phyloP scores from a whole-genome alignment of 2,329 filamentous ascomycete species.

The Raffaelea albimanens region DNA sequence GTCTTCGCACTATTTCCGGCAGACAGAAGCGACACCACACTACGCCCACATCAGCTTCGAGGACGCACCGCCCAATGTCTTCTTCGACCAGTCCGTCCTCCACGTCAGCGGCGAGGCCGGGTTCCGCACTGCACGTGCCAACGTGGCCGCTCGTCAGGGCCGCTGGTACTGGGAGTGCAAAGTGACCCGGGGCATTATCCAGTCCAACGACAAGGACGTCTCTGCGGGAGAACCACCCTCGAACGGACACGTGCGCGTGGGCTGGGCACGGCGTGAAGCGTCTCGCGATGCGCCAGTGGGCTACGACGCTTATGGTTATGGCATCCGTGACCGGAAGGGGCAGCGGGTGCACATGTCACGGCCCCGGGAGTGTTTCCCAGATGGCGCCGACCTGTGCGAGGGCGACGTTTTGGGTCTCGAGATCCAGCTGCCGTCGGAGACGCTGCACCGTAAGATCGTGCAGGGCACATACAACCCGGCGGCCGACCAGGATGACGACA shows the following conservation, averaged over 20 bases:
- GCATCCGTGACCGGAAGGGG: constrained; percentile 77
- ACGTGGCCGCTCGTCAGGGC: constrained; percentile 82
- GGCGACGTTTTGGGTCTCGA: constrained; percentile 93
- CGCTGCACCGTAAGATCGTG: constrained; percentile 80
- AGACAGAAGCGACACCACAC: constrained; percentile 78
- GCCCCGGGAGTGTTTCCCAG: constrained; percentile 79
- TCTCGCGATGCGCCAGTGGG: constrained; percentile 76
- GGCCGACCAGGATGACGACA: constrained; percentile 58
- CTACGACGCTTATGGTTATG: constrained; percentile 89
- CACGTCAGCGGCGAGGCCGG: constrained; percentile 86
- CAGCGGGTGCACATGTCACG: constrained; percentile 91
- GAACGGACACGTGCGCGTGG: constrained; percentile 66
- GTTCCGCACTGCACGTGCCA: constrained; percentile 83
- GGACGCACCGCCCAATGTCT: constrained; percentile 77
- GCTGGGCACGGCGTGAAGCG: constrained; percentile 75
- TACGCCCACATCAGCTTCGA: constrained; percentile 84
- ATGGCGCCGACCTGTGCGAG: constrained; percentile 70
- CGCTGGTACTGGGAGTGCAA: constrained; percentile 92
- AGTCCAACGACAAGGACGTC: constrained; percentile 48
- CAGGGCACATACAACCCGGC: constrained; percentile 80
- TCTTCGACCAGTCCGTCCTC: constrained; percentile 65
- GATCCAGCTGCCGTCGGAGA: constrained; percentile 78
- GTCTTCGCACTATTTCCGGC: constrained; percentile 79
- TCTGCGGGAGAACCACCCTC: constrained; percentile 32
- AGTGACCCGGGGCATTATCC: constrained; percentile 57